Evolutionary conservation across 2,329 filamentous ascomycete genomes (phyloP).

Genomic region (Tolypocladium inflatum): DNA sequence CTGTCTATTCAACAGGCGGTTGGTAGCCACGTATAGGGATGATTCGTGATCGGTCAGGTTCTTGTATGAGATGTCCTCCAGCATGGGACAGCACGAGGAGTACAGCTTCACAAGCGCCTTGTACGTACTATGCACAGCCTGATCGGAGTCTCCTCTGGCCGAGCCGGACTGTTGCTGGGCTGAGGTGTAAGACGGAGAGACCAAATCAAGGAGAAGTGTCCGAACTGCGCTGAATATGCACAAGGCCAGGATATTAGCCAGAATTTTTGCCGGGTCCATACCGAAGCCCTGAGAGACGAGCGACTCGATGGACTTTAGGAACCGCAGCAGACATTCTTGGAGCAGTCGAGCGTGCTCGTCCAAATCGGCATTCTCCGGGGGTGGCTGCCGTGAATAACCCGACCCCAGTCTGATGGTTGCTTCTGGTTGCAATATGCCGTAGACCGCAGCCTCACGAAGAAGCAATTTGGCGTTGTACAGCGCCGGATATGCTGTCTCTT

Average conservation of each 20-base stretch:
- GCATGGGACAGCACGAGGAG: constrained; percentile 30
- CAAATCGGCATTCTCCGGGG: constrained; percentile 33
- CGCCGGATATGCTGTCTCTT: constrained; percentile 38
- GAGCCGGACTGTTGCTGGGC: neutral
- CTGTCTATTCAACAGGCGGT: constrained; percentile 35
- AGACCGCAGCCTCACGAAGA: constrained; percentile 44
- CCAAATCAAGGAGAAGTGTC: constrained; percentile 39
- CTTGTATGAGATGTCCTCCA: constrained; percentile 32
- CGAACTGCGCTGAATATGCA: constrained; percentile 50
- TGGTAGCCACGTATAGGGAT: constrained; percentile 27
- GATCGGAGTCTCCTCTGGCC: neutral
- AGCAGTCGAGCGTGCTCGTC: constrained; percentile 38
- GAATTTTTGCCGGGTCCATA: constrained; percentile 33
- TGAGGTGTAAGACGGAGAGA: neutral
- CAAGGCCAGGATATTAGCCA: constrained; percentile 43
- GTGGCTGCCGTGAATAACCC: constrained; percentile 9
- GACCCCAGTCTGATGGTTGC: constrained; percentile 28
- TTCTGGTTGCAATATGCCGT: constrained; percentile 40
- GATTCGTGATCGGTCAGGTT: constrained; percentile 36
- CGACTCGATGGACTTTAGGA: constrained; percentile 42
- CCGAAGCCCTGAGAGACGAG: constrained; percentile 22
- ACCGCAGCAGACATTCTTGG: constrained; percentile 40
- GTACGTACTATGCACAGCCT: constrained; percentile 7
- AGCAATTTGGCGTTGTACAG: constrained; percentile 46
- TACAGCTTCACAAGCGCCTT: constrained; percentile 42